A percentile compares a stretch with the other conserved stretches of the same genome.
These are phyloP conservation scores for Ustilago tritici DNA, from an alignment of 1,284 basidiomycete species.

Conservation along the genomic window DNA sequence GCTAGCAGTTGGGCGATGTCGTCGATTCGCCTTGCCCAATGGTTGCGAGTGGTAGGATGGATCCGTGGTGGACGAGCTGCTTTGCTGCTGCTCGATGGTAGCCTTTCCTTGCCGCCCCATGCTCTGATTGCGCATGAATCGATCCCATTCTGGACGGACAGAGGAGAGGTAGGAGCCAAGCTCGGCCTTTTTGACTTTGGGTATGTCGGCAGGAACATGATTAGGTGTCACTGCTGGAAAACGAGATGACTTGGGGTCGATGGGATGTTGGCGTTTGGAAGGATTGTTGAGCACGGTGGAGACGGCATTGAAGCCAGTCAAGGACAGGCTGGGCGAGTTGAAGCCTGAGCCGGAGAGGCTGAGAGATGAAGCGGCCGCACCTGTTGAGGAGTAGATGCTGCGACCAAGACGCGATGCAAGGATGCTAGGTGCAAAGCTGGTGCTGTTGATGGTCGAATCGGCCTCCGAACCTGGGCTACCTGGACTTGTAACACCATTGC, in stretches of 20 bases:
- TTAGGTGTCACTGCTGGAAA: conserved; percentile 59
- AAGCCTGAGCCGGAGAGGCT: conserved; percentile 41
- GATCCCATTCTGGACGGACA: conserved; percentile 62
- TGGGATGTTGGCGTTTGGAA: conserved; percentile 58
- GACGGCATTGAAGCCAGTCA: conserved; percentile 60
- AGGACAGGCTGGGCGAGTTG: conserved; percentile 35
- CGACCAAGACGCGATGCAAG: conserved; percentile 41
- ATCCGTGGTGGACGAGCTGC: conserved; percentile 12
- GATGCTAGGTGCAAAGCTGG: conserved; percentile 36
- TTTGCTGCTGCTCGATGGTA: conserved; percentile 29
- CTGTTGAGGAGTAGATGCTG: conserved; percentile 34
- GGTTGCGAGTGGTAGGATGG: conserved; percentile 30
- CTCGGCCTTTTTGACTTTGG: conserved; percentile 53
- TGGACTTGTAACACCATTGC: conserved; percentile 41
- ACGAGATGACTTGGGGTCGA: conserved; percentile 64
- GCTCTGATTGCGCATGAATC: conserved; percentile 65
- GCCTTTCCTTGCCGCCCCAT: conserved; percentile 51
- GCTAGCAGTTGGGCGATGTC: conserved; percentile 32
- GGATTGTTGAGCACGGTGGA: conserved; percentile 68
- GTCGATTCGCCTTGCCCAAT: conserved; percentile 19
- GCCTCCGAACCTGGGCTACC: conserved; percentile 42
- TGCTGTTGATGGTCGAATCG: conserved; percentile 47
- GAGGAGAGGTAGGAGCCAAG: conserved; percentile 61
- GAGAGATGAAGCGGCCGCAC: conserved; percentile 27
- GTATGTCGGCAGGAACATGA: conserved; percentile 57